phyloP scores from a whole-genome alignment of 129 eudicot genomes.

The Scalesia atractyloides region DNA sequence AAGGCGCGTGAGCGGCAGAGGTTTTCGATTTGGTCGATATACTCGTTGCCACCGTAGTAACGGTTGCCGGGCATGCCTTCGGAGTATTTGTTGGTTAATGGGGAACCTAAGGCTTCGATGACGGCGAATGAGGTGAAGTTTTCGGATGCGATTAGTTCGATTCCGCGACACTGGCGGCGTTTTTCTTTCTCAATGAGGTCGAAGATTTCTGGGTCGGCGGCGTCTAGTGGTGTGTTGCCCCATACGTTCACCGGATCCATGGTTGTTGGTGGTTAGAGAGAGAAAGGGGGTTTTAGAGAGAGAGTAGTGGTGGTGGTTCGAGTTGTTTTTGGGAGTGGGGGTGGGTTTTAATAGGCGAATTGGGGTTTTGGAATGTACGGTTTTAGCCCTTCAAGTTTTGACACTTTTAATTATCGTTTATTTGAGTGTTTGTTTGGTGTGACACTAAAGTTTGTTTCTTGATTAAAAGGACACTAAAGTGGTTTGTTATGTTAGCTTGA shows the following conservation, averaged over 20 bases:
- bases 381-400: not conserved
- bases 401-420: not conserved
- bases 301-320: constrained; percentile 29
- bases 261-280: not conserved
- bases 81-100: constrained; percentile 92
- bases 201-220: constrained; percentile 82
- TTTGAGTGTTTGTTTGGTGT: not conserved
- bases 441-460: not conserved
- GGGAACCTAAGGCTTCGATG: constrained; percentile 85
- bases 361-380: not conserved
- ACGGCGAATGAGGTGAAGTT: constrained; percentile 99
- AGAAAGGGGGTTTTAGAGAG: not conserved
- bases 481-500: not conserved
- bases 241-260: constrained; percentile 88
- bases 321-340: constrained; percentile 27
- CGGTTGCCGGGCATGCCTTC: constrained; percentile 99
- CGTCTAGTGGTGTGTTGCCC: constrained; percentile 70
- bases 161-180: constrained; percentile 87
- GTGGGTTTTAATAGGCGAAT: constrained; percentile 31
- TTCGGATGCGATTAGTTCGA: constrained; percentile 94
- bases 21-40: constrained; percentile 86
- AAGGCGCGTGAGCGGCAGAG: constrained; percentile 75
- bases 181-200: constrained; percentile 92
- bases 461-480: not conserved
- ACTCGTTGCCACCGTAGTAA: constrained; percentile 96